Evolutionary conservation across 495 filamentous ascomycete genomes (phyloP).

Genomic region (Aspergillus egyptiacus): DNA sequence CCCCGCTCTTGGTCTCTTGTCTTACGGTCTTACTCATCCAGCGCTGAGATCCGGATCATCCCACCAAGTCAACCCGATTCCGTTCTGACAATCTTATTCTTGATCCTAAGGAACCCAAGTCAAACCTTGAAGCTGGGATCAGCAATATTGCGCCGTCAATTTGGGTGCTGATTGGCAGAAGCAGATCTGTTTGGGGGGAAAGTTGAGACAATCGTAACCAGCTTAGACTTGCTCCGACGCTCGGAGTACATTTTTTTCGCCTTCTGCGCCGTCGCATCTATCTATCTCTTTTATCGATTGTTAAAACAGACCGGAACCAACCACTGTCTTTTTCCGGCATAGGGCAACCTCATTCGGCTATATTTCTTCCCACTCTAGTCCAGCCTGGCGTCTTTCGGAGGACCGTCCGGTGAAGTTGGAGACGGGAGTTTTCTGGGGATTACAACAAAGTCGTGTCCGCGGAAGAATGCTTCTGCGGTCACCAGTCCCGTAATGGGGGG

Average conservation of each 20-base stretch:
- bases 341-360: background rate
- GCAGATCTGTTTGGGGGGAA: background rate
- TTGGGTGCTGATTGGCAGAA: background rate
- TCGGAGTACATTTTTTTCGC: slow-evolving; percentile 2
- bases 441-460: slow-evolving; percentile 23
- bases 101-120: background rate
- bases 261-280: background rate
- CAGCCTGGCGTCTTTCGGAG: slow-evolving; percentile 38
- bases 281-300: background rate
- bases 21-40: slow-evolving; percentile 16
- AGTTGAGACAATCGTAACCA: background rate
- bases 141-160: background rate
- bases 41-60: slow-evolving; percentile 2
- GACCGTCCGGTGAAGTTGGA: slow-evolving; percentile 34
- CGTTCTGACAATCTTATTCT: background rate
- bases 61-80: background rate
- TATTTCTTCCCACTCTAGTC: slow-evolving; percentile 17
- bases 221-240: no score
- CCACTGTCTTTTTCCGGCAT: background rate
- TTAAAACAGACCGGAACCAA: background rate
- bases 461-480: slow-evolving; percentile 37
- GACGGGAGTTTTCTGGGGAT: slow-evolving; percentile 28
- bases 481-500: slow-evolving; percentile 42
- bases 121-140: background rate
- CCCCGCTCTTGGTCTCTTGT: background rate